Conservation (phyloP, 257 asterid genomes). For the Nicotiana undulata region DNA sequence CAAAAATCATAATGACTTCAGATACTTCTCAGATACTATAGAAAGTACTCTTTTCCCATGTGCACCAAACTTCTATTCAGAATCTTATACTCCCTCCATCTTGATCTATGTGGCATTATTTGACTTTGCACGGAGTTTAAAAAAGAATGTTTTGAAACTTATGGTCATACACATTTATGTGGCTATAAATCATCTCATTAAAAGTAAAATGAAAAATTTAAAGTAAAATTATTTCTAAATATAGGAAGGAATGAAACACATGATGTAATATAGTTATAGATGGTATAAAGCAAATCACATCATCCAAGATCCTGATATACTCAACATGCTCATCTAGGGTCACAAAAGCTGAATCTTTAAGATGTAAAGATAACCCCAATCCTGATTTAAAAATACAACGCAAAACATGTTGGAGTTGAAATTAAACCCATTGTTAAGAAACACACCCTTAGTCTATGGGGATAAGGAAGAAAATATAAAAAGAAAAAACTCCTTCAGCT, state of each 20-base stretch:
- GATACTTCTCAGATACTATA: not conserved
- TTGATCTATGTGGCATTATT: too few species aligned
- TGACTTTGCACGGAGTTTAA: too few species aligned
- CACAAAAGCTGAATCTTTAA: not conserved
- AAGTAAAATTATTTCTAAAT: too few species aligned
- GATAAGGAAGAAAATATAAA: not conserved
- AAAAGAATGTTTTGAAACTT: too few species aligned
- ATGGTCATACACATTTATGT: too few species aligned
- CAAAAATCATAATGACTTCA: not conserved
- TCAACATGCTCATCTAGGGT: not conserved
- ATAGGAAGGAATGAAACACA: too few species aligned
- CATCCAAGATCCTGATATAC: not conserved
- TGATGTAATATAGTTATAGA: not conserved
- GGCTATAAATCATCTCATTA: too few species aligned
- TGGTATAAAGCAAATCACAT: not conserved
- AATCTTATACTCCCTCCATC: not conserved
- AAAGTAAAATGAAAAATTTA: too few species aligned
- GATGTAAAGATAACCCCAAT: not conserved
- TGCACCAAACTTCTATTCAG: not conserved
- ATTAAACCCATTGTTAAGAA: not conserved
- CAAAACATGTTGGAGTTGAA: not conserved
- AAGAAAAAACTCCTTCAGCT: not conserved
- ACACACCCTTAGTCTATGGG: not conserved
- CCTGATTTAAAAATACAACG: not conserved
- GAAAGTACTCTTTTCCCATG: not conserved